Evolutionary conservation across 2,329 filamentous ascomycete genomes (phyloP).

Genomic region (Alternaria metachromatica): DNA sequence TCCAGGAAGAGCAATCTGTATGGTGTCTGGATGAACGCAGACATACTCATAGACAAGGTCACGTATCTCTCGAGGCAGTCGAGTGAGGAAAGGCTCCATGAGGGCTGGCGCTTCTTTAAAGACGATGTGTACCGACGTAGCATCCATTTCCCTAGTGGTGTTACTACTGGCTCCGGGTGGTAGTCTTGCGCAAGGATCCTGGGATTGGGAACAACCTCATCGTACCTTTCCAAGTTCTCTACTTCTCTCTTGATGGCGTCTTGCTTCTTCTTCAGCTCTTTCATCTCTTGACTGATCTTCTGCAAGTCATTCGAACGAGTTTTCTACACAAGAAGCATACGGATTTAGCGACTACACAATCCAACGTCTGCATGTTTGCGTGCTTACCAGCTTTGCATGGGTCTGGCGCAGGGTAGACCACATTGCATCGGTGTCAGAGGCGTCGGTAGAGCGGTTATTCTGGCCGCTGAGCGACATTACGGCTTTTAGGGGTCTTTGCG

Average conservation of each 20-base stretch:
- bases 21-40: not conserved
- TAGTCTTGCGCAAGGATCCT: not conserved
- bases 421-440: not conserved
- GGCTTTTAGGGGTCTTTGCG: not conserved
- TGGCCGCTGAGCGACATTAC: not conserved
- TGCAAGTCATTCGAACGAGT: not conserved
- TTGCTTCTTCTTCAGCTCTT: not conserved
- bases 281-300: not conserved
- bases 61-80: not conserved
- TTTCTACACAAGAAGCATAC: not conserved
- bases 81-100: not conserved
- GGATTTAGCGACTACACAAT: not conserved
- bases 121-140: not conserved
- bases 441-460: not conserved
- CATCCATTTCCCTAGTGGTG: not conserved
- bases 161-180: not conserved
- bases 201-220: not conserved
- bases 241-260: not conserved
- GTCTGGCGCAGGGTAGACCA: not conserved
- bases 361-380: not conserved
- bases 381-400: not conserved
- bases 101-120: not conserved
- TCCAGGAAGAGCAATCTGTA: not conserved
- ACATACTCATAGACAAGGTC: not conserved
- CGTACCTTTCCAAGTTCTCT: not conserved